These are phyloP conservation scores for Fusarium brachygibbosum DNA, from an alignment of 2,329 filamentous ascomycete species.

Conservation along the genomic window DNA sequence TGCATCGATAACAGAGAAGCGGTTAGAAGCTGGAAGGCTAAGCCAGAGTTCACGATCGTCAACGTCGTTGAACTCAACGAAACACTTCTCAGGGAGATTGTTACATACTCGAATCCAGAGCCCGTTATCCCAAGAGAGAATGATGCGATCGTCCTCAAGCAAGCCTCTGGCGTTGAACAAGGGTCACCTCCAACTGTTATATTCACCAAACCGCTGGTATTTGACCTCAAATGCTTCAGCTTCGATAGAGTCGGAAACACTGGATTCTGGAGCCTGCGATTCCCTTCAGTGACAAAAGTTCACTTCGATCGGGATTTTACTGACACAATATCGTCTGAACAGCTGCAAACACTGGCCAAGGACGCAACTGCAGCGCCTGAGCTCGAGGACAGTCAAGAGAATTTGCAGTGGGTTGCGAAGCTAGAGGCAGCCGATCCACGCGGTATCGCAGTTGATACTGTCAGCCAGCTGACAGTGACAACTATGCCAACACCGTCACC, in stretches of 20 bases:
- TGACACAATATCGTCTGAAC: slow-evolving; percentile 76
- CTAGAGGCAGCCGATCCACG: slow-evolving; percentile 69
- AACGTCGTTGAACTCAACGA: slow-evolving; percentile 71
- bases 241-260: slow-evolving; percentile 80
- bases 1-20: slow-evolving; percentile 78
- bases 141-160: slow-evolving; percentile 59
- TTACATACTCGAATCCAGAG: slow-evolving; percentile 60
- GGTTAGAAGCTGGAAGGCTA: slow-evolving; percentile 63
- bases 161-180: slow-evolving; percentile 60
- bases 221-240: slow-evolving; percentile 83
- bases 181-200: slow-evolving; percentile 62
- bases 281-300: slow-evolving; percentile 81
- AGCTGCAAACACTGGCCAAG: slow-evolving; percentile 76
- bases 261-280: slow-evolving; percentile 80
- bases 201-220: slow-evolving; percentile 80
- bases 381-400: slow-evolving; percentile 71
- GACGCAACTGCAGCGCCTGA: slow-evolving; percentile 65
- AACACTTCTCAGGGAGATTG: slow-evolving; percentile 65
- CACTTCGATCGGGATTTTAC: slow-evolving; percentile 80
- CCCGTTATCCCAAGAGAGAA: slow-evolving; percentile 58
- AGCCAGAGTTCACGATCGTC: slow-evolving; percentile 75
- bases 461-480: slow-evolving; percentile 61
- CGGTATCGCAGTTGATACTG: slow-evolving; percentile 58
- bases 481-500: slow-evolving; percentile 55
- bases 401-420: slow-evolving; percentile 70